Evolutionary conservation across 2,329 filamentous ascomycete species (phyloP), one percentile per base, ranked within the genome.

Genomic region (Venturia aucupariae): DNA sequence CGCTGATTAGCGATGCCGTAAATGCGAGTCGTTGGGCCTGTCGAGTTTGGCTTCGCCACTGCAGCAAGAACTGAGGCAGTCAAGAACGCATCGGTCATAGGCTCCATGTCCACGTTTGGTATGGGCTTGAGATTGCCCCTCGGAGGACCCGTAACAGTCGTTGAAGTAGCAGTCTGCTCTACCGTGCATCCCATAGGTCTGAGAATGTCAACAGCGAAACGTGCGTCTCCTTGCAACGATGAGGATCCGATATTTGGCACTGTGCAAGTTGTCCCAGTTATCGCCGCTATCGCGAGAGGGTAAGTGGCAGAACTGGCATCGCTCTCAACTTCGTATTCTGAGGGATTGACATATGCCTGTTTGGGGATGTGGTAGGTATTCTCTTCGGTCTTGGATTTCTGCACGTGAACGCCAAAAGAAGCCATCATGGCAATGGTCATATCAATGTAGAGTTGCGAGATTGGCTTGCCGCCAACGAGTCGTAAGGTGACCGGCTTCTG

Each of bases 391-490:
- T 84, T 76, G 10, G 92, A 96, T 70, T 84, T 86, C 67, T 86
- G 81, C 15, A 97, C 94, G 46, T 86, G 75, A 48, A 99, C 85
- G 61, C 94, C 94, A 72, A 99, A 99, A 2, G 89, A 84, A 64
- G 84, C 83, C 94, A 99, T 99, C 93, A 99, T 99, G 19, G 92
- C 84, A 63, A 95, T 92, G 1, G 94, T 99, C 93, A 99, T 97
- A 74, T 99, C 92, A 71, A 99, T 97, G 75, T 99, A 99, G 1
- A 88, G 86, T 74, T 97, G 92, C 1, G 93, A 97, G 68, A 99
- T 96, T 54, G 94, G 93, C 75, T 96, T 97, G 64, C 92, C 94
- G n/a, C 94, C 94, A 15, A 97, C 88, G 46, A 99, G 82, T 48
- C 87, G 88, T 68, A 99, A 79, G 0, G 91, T 97, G 44, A 99